Percentiles rank a stretch among this genome's conserved stretches.
These are phyloP conservation scores for Hanseniaspora pseudoguilliermondii DNA, from an alignment of 805 yeast genomes.

Conservation along the genomic window DNA sequence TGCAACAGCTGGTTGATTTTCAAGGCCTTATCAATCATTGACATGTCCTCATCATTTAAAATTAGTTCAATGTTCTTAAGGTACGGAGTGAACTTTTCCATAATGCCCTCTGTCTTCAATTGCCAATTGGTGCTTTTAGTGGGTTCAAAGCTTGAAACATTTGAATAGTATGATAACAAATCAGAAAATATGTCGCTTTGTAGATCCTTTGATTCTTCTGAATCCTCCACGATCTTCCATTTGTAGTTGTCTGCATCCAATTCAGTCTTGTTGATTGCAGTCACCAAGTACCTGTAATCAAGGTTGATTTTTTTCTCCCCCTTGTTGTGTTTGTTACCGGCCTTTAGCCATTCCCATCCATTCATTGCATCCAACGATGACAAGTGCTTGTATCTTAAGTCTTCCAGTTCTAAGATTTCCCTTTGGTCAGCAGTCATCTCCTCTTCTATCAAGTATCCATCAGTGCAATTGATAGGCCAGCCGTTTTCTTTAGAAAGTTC, in stretches of 20 bases:
- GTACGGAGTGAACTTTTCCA: conserved; percentile 41
- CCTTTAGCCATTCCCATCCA: conserved; percentile 34
- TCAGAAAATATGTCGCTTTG: conserved; percentile 15
- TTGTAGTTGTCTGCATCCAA: conserved; percentile 38
- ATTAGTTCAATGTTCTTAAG: conserved; percentile 28
- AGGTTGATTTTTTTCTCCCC: conserved; percentile 38
- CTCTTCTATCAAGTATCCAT: conserved; percentile 18
- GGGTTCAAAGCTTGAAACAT: conserved; percentile 29
- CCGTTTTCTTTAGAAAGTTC: conserved; percentile 20
- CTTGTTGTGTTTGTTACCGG: conserved; percentile 36
- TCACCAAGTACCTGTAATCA: conserved; percentile 41
- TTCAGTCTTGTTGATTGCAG: conserved; percentile 41
- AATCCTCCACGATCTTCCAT: conserved; percentile 27
- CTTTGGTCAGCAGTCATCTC: conserved; percentile 19
- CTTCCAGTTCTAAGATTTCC: conserved; percentile 20
- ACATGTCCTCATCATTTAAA: conserved; percentile 11
- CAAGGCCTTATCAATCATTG: conserved; percentile 17
- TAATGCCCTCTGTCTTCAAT: conserved; percentile 35
- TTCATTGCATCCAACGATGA: conserved; percentile 23
- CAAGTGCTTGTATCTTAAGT: conserved; percentile 18
- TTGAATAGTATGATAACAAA: conserved; percentile 15
- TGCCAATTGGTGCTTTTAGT: conserved; percentile 43
- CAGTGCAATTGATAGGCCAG: conserved; percentile 23
- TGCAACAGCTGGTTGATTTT: conserved; percentile 33
- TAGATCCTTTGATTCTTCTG: conserved; percentile 29